Percentiles rank a stretch among this genome's conserved stretches.
phyloP scores from a whole-genome alignment of 2,329 filamentous ascomycete species.

The Diaporthe vexans region DNA sequence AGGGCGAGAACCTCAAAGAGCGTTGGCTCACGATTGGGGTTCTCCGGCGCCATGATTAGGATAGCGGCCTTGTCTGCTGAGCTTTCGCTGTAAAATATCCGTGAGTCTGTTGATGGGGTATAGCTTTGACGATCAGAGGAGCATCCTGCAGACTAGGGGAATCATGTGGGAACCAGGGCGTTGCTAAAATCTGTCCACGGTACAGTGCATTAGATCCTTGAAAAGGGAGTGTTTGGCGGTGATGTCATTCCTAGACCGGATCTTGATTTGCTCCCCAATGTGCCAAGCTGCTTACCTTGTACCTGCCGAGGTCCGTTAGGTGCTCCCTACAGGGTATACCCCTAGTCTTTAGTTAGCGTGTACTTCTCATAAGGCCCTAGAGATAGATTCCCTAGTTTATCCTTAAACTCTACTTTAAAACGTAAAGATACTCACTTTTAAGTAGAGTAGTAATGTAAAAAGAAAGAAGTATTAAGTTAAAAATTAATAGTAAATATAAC shows the following conservation, averaged over 20 bases:
- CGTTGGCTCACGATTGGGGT: conserved; percentile 49
- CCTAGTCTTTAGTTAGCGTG: too few species aligned
- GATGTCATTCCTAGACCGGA: conserved; percentile 19
- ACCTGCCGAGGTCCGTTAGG: too few species aligned
- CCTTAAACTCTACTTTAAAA: too few species aligned
- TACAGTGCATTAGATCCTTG: background rate
- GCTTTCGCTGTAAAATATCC: background rate
- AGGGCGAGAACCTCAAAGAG: conserved; percentile 62
- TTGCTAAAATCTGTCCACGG: background rate
- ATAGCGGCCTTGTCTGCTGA: too few species aligned
- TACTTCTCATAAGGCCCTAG: too few species aligned
- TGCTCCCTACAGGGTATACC: too few species aligned
- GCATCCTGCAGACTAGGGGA: background rate
- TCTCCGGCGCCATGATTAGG: conserved; percentile 7
- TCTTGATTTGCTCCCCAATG: background rate
- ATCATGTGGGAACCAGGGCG: background rate
- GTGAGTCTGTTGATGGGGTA: background rate
- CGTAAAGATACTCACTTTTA: too few species aligned
- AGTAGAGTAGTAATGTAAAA: too few species aligned
- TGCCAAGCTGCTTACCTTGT: conserved; percentile 11
- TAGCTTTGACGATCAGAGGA: conserved; percentile 1
- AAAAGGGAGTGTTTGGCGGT: conserved; percentile 12
- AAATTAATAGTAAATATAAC: too few species aligned
- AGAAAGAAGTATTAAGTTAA: too few species aligned
- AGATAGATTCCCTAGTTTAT: too few species aligned